Evolutionary conservation across 1,139 yeast genomes (phyloP).

Genomic region (Groenewaldozyma auringiensis): DNA sequence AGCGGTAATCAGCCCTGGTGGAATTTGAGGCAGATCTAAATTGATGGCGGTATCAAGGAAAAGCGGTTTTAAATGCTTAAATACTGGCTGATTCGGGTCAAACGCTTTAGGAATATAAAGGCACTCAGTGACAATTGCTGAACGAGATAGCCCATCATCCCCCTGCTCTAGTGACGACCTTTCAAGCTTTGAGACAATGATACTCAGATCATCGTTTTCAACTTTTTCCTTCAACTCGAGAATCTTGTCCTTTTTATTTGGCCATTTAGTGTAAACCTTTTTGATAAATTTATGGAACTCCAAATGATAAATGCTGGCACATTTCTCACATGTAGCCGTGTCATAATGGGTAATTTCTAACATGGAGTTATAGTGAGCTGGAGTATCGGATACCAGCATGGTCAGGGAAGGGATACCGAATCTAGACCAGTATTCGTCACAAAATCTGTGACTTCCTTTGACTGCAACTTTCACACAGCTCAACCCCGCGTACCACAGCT

Average conservation of each 20-base stretch:
- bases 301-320: slow-evolving; percentile 14
- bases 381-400: slow-evolving; percentile 9
- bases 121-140: not conserved
- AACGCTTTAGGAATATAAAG: not conserved
- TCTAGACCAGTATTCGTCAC: slow-evolving; percentile 15
- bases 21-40: not conserved
- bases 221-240: not conserved
- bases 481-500: not conserved
- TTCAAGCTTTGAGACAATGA: not conserved
- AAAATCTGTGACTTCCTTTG: slow-evolving; percentile 15
- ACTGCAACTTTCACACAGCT: not conserved
- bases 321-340: slow-evolving; percentile 13
- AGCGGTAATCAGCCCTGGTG: not conserved
- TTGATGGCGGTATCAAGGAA: not conserved
- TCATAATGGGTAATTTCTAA: slow-evolving; percentile 4
- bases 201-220: not conserved
- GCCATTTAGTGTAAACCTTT: not conserved
- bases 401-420: slow-evolving; percentile 13
- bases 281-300: slow-evolving; percentile 8
- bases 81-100: not conserved
- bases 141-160: not conserved
- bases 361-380: slow-evolving; percentile 4
- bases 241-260: not conserved
- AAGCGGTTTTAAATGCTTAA: not conserved
- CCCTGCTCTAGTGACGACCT: not conserved